Evolutionary conservation across 495 filamentous ascomycete species (phyloP).

Genomic region (Penicillium cataractarum): DNA sequence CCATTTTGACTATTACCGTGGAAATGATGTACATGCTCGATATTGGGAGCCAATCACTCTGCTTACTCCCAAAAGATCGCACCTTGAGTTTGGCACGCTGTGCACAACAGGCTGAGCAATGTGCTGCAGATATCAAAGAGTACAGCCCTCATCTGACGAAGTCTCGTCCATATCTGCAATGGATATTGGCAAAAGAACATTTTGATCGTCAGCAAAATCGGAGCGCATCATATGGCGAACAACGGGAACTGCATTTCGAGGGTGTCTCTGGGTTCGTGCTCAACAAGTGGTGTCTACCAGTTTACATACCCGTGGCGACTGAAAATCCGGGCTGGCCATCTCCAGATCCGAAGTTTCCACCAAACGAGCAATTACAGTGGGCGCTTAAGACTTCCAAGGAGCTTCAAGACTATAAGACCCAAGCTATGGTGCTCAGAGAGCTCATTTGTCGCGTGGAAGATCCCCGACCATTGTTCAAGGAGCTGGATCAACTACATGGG

Average conservation of each 20-base stretch:
- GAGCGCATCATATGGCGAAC: not conserved
- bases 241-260: not conserved
- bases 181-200: constrained; percentile 23
- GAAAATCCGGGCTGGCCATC: constrained; percentile 1
- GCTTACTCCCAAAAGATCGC: not conserved
- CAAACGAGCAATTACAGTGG: not conserved
- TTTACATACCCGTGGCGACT: not conserved
- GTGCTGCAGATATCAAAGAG: not conserved
- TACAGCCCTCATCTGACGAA: constrained; percentile 7
- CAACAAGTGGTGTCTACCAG: not conserved
- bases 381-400: not conserved
- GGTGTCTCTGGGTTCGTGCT: not conserved
- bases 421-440: not conserved
- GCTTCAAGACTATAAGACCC: not conserved
- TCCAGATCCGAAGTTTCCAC: constrained; percentile 1
- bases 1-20: not conserved
- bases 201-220: not conserved
- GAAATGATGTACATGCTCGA: not conserved
- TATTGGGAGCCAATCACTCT: not conserved
- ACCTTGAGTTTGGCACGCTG: not conserved
- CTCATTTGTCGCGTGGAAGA: constrained; percentile 5
- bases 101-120: not conserved
- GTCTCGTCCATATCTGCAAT: constrained; percentile 15
- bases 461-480: not conserved
- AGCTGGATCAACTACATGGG: not conserved